Evolutionary conservation across 1,284 basidiomycete species (phyloP), one percentile per base, ranked within the genome.

Genomic region (Leccinum pallidistipes): DNA sequence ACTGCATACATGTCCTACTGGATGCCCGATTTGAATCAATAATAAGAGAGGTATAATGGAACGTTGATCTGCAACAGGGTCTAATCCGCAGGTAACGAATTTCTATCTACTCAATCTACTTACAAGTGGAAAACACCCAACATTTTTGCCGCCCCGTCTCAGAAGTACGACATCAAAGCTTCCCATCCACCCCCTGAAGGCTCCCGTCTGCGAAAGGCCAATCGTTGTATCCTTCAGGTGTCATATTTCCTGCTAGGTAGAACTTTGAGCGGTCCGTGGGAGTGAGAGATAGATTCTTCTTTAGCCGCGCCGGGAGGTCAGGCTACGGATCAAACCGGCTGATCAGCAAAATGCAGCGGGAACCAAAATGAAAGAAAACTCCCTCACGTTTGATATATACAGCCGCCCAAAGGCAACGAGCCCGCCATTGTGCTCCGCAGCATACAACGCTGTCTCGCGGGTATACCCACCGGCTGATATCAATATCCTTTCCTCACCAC

Each of bases 401-500:
- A 71, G 67, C 43, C 84, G 68, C 43, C 43, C 43, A 1, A 83
- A 81, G 0, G 78, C 80, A 43, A 85, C 66, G 2, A 82, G 40
- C 62, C 76, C 62, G 58, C 72, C 64, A 65, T 64, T 61, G 27
- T 62, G 52, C 34, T 75, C 71, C 11, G 60, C 69, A 57, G 60
- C 58, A 11, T 16, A 29, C n/a, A 66, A 32, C 0, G 69, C 70
- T 0, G 51, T 66, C 64, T 58, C 70, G 18, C 43, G 18, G 43
- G 43, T 45, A 45, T 45, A 45, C 0, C 43, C 43, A 11, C 43
- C 43, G 18, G 43, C 43, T 18, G 43, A 45, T 11, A 45, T 45
- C 10, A 45, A 45, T 45, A 45, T 66, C n/a, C 74, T 64, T 10
- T 61, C 62, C 2, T 69, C 64, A 3, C 62, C 57, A 18, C 57